Conservation (phyloP, 768 basidiomycete genomes). For the Gloeopeniophorella convolvens region DNA sequence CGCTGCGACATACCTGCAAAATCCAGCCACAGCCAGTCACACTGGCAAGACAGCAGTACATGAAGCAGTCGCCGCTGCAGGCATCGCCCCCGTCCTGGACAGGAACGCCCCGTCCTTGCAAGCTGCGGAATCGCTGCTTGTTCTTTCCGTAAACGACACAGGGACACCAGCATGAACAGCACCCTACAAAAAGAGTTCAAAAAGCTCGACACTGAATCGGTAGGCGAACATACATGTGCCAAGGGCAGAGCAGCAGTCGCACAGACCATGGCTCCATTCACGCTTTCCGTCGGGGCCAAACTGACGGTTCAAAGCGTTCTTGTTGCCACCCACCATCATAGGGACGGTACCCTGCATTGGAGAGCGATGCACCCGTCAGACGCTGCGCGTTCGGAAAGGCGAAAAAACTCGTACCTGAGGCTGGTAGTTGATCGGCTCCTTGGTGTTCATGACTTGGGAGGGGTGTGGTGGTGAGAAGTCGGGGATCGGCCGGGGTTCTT, state of each 20-base stretch:
- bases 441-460: neutral
- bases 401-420: constrained; percentile 1
- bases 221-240: constrained; percentile 24
- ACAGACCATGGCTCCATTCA: constrained; percentile 28
- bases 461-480: neutral
- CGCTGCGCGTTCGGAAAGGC: neutral
- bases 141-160: constrained; percentile 37
- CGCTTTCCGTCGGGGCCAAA: constrained; percentile 27
- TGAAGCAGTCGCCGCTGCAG: constrained; percentile 33
- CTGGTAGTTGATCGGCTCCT: neutral
- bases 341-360: neutral
- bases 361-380: neutral
- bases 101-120: constrained; percentile 31
- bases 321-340: constrained; percentile 6
- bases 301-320: constrained; percentile 26
- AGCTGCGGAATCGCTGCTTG: constrained; percentile 36
- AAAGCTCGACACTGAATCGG: neutral
- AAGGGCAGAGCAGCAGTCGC: constrained; percentile 22
- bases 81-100: constrained; percentile 33
- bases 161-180: constrained; percentile 35
- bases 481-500: too few species aligned
- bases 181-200: constrained; percentile 24
- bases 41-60: constrained; percentile 29
- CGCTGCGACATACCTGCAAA: constrained; percentile 32
- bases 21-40: constrained; percentile 33